Evolutionary conservation across 1,284 basidiomycete genomes (phyloP), one percentile per base, ranked within the genome.

Genomic region (Tilletia caries): DNA sequence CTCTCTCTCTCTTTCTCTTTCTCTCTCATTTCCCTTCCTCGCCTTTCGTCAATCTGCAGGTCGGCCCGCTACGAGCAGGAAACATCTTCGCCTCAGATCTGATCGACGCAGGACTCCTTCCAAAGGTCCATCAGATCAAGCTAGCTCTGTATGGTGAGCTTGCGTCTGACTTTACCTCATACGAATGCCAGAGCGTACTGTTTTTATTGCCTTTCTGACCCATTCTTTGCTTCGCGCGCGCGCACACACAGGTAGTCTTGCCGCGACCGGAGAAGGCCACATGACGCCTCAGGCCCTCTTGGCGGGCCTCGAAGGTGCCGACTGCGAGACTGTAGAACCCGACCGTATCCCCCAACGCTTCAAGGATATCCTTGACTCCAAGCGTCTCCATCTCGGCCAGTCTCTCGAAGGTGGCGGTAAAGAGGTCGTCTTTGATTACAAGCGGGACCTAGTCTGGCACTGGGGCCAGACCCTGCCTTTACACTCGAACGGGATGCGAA

Each of bases 221-320:
- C 41, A 8, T 10, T 10, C 10, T 10, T 44, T 44, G 41, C 18
- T 50, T n/a, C 13, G 8, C 20, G 20, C 20, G 20, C 18, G 20
- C 48, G 20, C 20, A 8, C 6, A 50, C 48, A 25, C 48, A 50
- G 48, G 54, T 3, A 85, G 84, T 18, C 80, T 88, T 1, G 87
- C 86, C 6, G 84, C 86, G 10, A 83, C 84, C 86, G 93, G 94
- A 29, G 92, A 92, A 87, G 93, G 93, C 0, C 95, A 96, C 84
- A 92, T 95, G 85, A 96, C 94, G 0, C 94, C 94, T 0, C 92
- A 95, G 84, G 93, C 94, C 2, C 89, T 97, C 73, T 87, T 96
- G 50, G 88, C 95, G 29, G 94, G 94, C 12, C 86, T 96, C 33
- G 92, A 95, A 87, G 93, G 91, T 85, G 81, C 77, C 69, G 80